Conservation (phyloP, 768 basidiomycete genomes). For the Strobilomyces confusus region DNA sequence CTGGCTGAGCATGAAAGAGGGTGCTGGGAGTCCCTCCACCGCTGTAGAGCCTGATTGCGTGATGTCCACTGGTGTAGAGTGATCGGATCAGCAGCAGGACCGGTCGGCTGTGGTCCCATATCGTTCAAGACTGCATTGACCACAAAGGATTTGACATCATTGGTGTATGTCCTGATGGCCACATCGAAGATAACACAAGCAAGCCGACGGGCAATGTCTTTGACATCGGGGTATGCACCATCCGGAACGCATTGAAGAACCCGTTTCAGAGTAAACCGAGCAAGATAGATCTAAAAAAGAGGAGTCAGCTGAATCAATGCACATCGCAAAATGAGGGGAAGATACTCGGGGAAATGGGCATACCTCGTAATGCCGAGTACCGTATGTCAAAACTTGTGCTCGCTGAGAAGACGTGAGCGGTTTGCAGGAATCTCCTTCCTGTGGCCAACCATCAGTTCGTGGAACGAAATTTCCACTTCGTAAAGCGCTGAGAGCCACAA, state of each 20-base stretch:
- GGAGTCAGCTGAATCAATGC: too few relatives aligned
- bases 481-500: neutral
- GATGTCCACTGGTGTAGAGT: neutral
- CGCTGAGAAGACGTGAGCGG: neutral
- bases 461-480: neutral
- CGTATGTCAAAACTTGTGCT: neutral
- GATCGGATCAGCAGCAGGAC: neutral
- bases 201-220: neutral
- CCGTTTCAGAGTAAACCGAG: neutral
- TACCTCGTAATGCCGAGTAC: neutral
- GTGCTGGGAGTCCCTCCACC: neutral
- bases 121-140: neutral
- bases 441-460: neutral
- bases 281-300: too few relatives aligned
- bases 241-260: neutral
- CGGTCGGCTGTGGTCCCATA: neutral
- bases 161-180: neutral
- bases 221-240: neutral
- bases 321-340: too few relatives aligned
- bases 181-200: neutral
- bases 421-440: neutral
- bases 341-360: too few relatives aligned
- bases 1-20: neutral
- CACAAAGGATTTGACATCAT: neutral
- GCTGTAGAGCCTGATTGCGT: neutral